A percentile compares a stretch with the other conserved stretches of the same genome.
Evolutionary conservation across 495 filamentous ascomycete species (phyloP).

Genomic region (Xylaria longipes): DNA sequence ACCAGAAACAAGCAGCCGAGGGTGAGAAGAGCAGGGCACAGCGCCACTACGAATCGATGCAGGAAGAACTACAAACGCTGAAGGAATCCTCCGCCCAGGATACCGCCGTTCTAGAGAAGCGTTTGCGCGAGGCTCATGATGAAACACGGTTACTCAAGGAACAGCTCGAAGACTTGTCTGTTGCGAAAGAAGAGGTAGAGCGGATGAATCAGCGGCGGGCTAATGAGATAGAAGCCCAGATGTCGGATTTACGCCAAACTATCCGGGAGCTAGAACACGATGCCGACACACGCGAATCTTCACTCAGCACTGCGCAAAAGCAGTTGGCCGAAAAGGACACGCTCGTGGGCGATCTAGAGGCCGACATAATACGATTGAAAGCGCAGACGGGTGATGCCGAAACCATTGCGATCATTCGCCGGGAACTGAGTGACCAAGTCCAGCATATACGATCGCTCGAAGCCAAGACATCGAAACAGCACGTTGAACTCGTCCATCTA

Average conservation of each 20-base stretch:
- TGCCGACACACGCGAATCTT: slow-evolving; percentile 64
- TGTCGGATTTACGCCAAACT: slow-evolving; percentile 68
- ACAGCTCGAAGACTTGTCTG: slow-evolving; percentile 76
- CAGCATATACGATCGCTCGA: slow-evolving; percentile 86
- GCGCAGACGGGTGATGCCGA: slow-evolving; percentile 86
- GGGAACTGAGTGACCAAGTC: slow-evolving; percentile 86
- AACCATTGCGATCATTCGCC: slow-evolving; percentile 78
- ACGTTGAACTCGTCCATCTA: slow-evolving; percentile 78
- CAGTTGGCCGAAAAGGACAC: slow-evolving; percentile 70
- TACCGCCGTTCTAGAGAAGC: slow-evolving; percentile 72
- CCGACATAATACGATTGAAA: slow-evolving; percentile 80
- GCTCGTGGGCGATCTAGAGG: slow-evolving; percentile 75
- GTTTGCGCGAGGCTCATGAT: slow-evolving; percentile 72
- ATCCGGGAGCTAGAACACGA: slow-evolving; percentile 77
- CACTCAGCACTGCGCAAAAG: slow-evolving; percentile 70
- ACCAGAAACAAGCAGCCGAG: slow-evolving; percentile 78
- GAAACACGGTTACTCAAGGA: slow-evolving; percentile 75
- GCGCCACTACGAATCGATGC: slow-evolving; percentile 73
- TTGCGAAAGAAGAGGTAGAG: slow-evolving; percentile 72
- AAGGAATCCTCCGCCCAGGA: slow-evolving; percentile 71
- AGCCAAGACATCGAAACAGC: slow-evolving; percentile 77
- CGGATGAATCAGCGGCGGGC: slow-evolving; percentile 72
- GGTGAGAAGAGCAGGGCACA: slow-evolving; percentile 68
- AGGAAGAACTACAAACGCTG: slow-evolving; percentile 72
- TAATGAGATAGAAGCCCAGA: slow-evolving; percentile 73